A percentile compares a stretch with the other conserved stretches of the same genome.
Evolutionary conservation across 1,139 yeast species (phyloP).

Genomic region (Nematodospora anomalae): DNA sequence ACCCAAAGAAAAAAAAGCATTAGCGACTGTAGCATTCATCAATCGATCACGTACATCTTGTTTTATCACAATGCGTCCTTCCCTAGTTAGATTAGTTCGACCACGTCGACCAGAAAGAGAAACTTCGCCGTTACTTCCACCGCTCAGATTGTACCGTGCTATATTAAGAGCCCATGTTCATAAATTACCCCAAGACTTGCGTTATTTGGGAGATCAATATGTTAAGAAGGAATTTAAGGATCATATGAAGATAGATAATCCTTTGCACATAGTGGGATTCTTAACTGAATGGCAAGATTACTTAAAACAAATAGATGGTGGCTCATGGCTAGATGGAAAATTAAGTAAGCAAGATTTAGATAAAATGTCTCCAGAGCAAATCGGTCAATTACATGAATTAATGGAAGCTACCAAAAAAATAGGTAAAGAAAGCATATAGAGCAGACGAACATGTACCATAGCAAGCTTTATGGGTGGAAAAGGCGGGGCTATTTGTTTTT

Average conservation of each 20-base stretch:
- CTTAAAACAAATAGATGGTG: conserved; percentile 67
- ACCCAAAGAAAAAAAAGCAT: no score
- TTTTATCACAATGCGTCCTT: conserved; percentile 65
- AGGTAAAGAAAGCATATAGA: conserved; percentile 18
- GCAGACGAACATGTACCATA: no score
- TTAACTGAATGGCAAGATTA: conserved; percentile 95
- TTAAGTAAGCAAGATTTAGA: conserved; percentile 66
- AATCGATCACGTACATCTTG: no score
- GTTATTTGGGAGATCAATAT: conserved; percentile 84
- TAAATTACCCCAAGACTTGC: conserved; percentile 62
- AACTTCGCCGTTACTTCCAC: conserved; percentile 71
- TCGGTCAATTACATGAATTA: conserved; percentile 64
- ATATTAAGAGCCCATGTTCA: conserved; percentile 76
- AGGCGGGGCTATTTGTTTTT: no score
- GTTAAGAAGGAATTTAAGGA: conserved; percentile 87
- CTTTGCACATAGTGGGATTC: conserved; percentile 90
- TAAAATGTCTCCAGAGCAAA: conserved; percentile 88
- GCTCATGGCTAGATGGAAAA: conserved; percentile 72
- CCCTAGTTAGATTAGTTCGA: conserved; percentile 46
- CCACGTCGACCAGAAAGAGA: conserved; percentile 57
- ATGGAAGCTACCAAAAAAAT: conserved; percentile 53
- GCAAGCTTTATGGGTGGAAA: no score
- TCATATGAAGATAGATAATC: conserved; percentile 82
- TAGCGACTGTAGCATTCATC: no score
- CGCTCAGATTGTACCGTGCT: conserved; percentile 70